Evolutionary conservation across 768 basidiomycete species (phyloP), one percentile per base, ranked within the genome.

Genomic region (Kwoniella sp.): DNA sequence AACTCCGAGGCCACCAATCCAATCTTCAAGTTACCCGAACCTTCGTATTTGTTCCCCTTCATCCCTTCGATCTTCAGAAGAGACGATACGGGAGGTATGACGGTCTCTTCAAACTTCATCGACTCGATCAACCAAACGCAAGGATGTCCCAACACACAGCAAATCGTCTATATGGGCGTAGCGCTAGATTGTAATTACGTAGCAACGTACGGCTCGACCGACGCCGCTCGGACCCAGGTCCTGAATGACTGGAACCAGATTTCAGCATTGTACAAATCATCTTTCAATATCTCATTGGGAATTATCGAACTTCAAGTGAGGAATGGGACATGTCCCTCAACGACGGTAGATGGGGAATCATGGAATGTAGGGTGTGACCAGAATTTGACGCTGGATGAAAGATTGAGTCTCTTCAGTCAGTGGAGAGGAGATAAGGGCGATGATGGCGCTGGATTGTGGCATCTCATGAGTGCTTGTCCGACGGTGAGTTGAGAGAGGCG

Each of bases 101-200:
- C 73, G 36, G 47, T 51, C 7, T 69, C 60, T 49, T 63, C 25
- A 64, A 92, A 90, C 78, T 92, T 90, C 73, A 83, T 84, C 52
- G 80, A 83, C 65, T 82, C 80, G 22, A 93, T 95, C 65, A 90
- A 90, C 15, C 82, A 85, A 22, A 85, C 83, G 7, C 77, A 78
- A 2, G 91, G 92, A 5, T 93, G 92, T 77, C 88, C 90, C 2
- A 85, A 79, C 57, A 81, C 84, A 0, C 88, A 89, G 80, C 86
- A 86, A 82, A 85, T 92, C 69, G 75, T 83, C 9, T 91, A 88
- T 77, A 88, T 92, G 86, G 92, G 92, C 25, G 88, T 92, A 59
- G 91, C 91, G 0, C 88, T 91, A 5, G 92, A 93, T 77, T 93
- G 92, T 80, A 85, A 84, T 65, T 93, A 92, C 74, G 86, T 87